These are phyloP conservation scores for Fomitopsis pinicola DNA, from an alignment of 1,284 basidiomycete species.

Conservation along the genomic window DNA sequence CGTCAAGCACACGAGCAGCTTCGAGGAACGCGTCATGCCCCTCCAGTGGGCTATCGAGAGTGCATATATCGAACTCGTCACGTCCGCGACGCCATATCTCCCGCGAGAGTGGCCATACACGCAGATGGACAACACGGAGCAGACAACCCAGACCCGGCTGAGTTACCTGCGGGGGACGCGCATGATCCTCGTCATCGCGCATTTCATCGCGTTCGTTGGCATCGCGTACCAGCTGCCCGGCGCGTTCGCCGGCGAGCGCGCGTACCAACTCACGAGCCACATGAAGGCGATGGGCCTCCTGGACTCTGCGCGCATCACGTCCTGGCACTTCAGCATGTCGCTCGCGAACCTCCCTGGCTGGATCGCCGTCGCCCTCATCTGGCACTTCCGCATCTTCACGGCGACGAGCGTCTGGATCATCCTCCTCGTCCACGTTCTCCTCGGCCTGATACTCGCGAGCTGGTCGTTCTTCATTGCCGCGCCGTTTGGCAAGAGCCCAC, in stretches of 20 bases:
- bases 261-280: conserved; percentile 55
- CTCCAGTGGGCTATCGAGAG: conserved; percentile 76
- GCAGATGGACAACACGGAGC: conserved; percentile 59
- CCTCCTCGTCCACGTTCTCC: conserved; percentile 60
- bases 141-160: conserved; percentile 47
- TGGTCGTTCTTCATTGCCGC: conserved; percentile 68
- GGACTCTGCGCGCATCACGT: conserved; percentile 62
- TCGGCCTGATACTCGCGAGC: conserved; percentile 63
- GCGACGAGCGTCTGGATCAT: conserved; percentile 57
- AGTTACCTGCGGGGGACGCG: conserved; percentile 59
- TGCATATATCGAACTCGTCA: conserved; percentile 63
- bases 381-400: conserved; percentile 64
- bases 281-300: conserved; percentile 73
- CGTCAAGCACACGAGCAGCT: conserved; percentile 59
- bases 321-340: conserved; percentile 61
- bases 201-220: conserved; percentile 64
- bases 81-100: conserved; percentile 44
- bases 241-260: conserved; percentile 57
- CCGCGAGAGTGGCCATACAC: conserved; percentile 73
- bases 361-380: conserved; percentile 58
- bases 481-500: conserved; percentile 71
- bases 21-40: conserved; percentile 64
- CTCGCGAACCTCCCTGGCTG: conserved; percentile 61
- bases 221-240: conserved; percentile 73
- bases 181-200: conserved; percentile 55